Evolutionary conservation across 768 basidiomycete genomes (phyloP), one percentile per base, ranked within the genome.

Genomic region (Favolaschia claudopus): DNA sequence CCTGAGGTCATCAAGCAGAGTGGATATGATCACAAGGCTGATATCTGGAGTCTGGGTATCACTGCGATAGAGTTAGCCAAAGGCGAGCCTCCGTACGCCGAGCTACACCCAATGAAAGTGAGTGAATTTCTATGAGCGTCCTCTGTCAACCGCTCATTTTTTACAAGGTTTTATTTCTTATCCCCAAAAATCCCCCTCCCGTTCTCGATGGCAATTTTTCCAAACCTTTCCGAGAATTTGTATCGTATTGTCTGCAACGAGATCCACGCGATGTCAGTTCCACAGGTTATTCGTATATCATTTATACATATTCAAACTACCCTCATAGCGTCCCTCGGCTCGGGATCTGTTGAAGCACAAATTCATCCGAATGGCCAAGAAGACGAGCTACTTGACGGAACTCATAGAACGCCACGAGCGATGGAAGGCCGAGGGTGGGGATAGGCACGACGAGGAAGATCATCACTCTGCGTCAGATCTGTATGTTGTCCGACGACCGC

Each of bases 1-100:
- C 97, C 97, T 7, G 97, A 99, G 71, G 96, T 99, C 22, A 99
- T 99, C 80, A 99, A 99, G 73, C 97, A 99, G 76, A 96, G 95
- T 55, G 97, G 97, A 5, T 99, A 99, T 75, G 97, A 99, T 69
- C 92, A 96, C 73, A 99, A 98, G 72, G 97, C 97, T 15, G 97
- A 99, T 74, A 98, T 99, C 45, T 99, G 97, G 97, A 94, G 92
- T 74, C 77, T 99, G 62, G 97, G 96, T 14, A 96, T 96, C 67
- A 99, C 97, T 7, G 93, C 95, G 28, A 98, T 99, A 65, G 97
- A 99, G 73, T 81, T 99, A 67, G 97, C 97, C 1, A 96, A 91
- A 74, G 96, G 96, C 27, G 96, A 99, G 71, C 97, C 97, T 33
- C 97, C 97, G 3, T 99, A 99, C 69, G 96, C 97, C 1, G 96